Conservation (phyloP, 306 rosid species). For the Geum urbanum region DNA sequence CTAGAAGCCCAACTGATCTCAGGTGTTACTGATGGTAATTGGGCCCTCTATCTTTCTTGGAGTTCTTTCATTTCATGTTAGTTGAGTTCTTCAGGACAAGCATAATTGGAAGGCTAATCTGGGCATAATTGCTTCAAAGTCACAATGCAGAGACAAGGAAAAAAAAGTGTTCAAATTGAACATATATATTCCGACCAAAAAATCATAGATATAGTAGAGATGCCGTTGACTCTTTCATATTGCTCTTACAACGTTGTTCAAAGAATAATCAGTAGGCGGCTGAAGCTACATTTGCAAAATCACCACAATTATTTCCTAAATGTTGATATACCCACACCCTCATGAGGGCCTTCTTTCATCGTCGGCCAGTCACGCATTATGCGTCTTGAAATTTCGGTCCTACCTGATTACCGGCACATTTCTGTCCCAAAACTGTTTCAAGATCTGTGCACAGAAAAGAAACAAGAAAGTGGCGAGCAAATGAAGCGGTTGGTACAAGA, state of each 20-base stretch:
- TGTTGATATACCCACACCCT: neutral
- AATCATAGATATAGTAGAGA: too few species aligned
- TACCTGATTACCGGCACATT: neutral
- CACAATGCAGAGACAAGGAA: neutral
- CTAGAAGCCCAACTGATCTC: too few species aligned
- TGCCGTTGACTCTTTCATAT: too few species aligned
- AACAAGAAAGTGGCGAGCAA: constrained; percentile 4
- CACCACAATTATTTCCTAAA: neutral
- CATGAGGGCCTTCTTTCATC: neutral
- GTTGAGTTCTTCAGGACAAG: neutral
- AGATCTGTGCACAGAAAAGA: neutral
- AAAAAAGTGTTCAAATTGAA: too few species aligned
- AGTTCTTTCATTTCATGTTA: neutral
- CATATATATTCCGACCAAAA: too few species aligned
- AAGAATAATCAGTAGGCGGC: neutral
- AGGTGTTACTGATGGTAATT: too few species aligned
- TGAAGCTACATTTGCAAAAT: neutral
- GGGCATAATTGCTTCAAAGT: neutral
- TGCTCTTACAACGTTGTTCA: neutral
- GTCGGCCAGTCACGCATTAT: neutral
- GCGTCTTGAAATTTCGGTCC: neutral
- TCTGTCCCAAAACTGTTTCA: neutral
- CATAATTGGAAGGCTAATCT: neutral
- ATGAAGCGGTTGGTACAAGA: neutral
- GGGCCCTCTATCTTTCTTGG: neutral